These are phyloP conservation scores for Pseudocercospora vitis DNA, from an alignment of 2,329 filamentous ascomycete species.

Conservation along the genomic window DNA sequence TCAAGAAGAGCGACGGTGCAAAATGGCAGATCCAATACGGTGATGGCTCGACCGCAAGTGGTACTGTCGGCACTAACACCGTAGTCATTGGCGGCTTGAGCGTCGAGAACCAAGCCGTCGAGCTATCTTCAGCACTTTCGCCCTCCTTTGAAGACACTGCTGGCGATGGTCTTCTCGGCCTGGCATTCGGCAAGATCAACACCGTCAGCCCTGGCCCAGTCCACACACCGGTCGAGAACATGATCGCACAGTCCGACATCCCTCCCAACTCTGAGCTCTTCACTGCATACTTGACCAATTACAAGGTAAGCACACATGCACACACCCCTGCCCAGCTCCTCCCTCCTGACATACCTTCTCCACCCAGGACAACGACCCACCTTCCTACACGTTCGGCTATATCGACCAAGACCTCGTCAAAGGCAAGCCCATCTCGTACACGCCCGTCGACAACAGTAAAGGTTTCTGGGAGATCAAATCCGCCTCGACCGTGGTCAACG, in stretches of 20 bases:
- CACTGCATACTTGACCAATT: constrained; percentile 63
- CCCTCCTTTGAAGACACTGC: constrained; percentile 56
- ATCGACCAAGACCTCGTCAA: constrained; percentile 63
- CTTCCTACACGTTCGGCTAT: constrained; percentile 72
- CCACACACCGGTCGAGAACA: constrained; percentile 67
- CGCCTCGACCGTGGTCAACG: constrained; percentile 57
- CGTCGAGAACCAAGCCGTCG: constrained; percentile 63
- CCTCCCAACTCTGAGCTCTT: constrained; percentile 58
- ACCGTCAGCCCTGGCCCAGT: constrained; percentile 49
- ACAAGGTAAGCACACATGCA: constrained; percentile 40
- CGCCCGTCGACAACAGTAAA: constrained; percentile 60
- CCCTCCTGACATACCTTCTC: too few relatives aligned
- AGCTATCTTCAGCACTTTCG: constrained; percentile 62
- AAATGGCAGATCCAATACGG: constrained; percentile 69
- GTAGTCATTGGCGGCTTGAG: constrained; percentile 62
- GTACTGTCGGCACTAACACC: constrained; percentile 63
- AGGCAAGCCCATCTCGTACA: constrained; percentile 50
- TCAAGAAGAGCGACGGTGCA: constrained; percentile 49
- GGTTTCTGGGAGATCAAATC: constrained; percentile 71
- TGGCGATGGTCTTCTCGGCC: constrained; percentile 66
- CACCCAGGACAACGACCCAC: constrained; percentile 42
- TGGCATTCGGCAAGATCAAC: constrained; percentile 55
- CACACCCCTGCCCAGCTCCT: too few relatives aligned
- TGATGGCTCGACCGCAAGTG: constrained; percentile 66
- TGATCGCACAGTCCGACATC: constrained; percentile 61